A percentile compares a stretch with the other conserved stretches of the same genome.
These are phyloP conservation scores for Prunus yedoensis DNA, from an alignment of 331 rosid species.

Conservation along the genomic window DNA sequence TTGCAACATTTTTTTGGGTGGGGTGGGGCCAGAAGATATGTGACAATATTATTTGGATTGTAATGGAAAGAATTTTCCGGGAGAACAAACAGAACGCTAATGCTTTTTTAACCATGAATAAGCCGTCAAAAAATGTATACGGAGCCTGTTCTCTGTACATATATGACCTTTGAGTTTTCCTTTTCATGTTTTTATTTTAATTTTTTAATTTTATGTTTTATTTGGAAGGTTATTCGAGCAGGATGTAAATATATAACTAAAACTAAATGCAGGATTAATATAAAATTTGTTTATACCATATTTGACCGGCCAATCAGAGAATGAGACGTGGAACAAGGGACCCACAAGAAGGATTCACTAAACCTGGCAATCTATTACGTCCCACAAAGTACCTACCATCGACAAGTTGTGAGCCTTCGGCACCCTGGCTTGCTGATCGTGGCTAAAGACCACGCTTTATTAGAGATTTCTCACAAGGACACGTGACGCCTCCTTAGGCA, in stretches of 20 bases:
- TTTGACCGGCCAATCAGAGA: too few relatives aligned
- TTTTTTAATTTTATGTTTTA: too few relatives aligned
- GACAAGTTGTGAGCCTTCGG: too few relatives aligned
- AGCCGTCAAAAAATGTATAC: neutral
- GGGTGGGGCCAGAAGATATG: neutral
- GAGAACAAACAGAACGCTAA: neutral
- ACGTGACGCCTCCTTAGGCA: too few relatives aligned
- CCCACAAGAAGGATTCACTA: too few relatives aligned
- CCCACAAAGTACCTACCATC: too few relatives aligned
- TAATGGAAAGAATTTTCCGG: neutral
- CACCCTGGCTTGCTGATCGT: accelerated
- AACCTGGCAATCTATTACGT: too few relatives aligned
- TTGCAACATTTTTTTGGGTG: neutral
- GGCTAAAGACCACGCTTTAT: too few relatives aligned
- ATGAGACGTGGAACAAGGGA: too few relatives aligned
- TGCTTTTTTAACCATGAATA: neutral
- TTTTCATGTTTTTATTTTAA: neutral
- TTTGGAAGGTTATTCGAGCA: neutral
- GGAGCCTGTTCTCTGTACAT: neutral
- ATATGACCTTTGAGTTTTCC: neutral
- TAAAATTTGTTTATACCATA: neutral
- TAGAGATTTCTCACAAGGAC: too few relatives aligned
- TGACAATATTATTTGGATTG: neutral
- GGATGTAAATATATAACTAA: neutral
- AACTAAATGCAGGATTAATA: neutral